Percentiles rank a stretch among this genome's conserved stretches.
phyloP scores from a whole-genome alignment of 805 yeast genomes.

The Saccharomyces paradoxus region DNA sequence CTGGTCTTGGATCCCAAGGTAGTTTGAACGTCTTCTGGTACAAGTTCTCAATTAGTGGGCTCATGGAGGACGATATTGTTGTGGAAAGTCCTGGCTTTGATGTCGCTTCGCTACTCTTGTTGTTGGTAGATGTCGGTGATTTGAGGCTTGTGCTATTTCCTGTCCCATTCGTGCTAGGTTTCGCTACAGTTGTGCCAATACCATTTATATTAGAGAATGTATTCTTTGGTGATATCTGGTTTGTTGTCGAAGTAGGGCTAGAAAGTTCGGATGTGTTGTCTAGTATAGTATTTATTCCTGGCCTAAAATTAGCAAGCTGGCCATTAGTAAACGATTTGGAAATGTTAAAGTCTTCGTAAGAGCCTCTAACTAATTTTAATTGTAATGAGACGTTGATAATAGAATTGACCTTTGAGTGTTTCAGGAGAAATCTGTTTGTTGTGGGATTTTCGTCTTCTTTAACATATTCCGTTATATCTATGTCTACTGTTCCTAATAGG shows the following conservation, averaged over 20 bases:
- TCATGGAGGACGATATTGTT: constrained; percentile 30
- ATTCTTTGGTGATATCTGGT: constrained; percentile 4
- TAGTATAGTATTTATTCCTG: constrained; percentile 14
- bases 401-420: constrained; percentile 75
- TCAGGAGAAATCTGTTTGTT: constrained; percentile 58
- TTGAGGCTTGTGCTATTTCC: constrained; percentile 1
- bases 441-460: constrained; percentile 39
- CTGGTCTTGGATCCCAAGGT: constrained; percentile 52
- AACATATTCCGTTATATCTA: constrained; percentile 69
- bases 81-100: constrained; percentile 17
- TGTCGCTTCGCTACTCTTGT: not conserved
- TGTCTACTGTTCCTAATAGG: constrained; percentile 54
- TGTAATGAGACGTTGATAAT: constrained; percentile 57
- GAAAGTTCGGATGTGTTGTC: constrained; percentile 15
- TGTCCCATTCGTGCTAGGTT: constrained; percentile 2
- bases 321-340: constrained; percentile 14
- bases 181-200: not conserved
- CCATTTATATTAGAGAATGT: not conserved
- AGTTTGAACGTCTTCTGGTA: constrained; percentile 49
- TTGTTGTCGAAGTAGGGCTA: constrained; percentile 13
- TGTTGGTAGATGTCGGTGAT: not conserved
- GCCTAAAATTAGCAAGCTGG: constrained; percentile 20
- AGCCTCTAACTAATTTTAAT: constrained; percentile 37
- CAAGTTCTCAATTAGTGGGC: constrained; percentile 43
- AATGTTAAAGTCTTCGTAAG: constrained; percentile 25